Percentiles rank a stretch among this genome's conserved stretches.
These are phyloP conservation scores for Tolypocladium paradoxum DNA, from an alignment of 2,329 filamentous ascomycete species.

Conservation along the genomic window DNA sequence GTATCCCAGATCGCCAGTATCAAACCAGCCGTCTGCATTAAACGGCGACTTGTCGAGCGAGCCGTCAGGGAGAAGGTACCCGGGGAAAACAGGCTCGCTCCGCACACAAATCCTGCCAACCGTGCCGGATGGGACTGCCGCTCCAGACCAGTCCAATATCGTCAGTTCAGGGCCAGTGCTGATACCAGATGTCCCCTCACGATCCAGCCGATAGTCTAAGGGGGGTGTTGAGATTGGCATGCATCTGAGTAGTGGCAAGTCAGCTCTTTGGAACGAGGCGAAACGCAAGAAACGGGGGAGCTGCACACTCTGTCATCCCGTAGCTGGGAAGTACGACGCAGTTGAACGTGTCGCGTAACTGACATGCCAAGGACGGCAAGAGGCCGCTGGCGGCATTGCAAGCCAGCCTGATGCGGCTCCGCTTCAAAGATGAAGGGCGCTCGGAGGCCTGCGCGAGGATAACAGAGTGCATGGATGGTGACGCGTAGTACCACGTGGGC, in stretches of 20 bases:
- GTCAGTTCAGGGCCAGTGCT: constrained; percentile 39
- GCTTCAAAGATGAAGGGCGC: constrained; percentile 26
- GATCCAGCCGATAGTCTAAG: constrained; percentile 38
- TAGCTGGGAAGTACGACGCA: constrained; percentile 44
- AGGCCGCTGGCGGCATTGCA: constrained; percentile 46
- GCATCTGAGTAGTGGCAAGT: constrained; percentile 21
- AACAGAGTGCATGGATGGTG: constrained; percentile 44
- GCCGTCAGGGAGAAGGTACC: constrained; percentile 34
- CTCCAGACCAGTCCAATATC: constrained; percentile 33
- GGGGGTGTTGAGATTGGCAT: constrained; percentile 48
- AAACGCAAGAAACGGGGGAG: not conserved
- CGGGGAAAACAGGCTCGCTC: constrained; percentile 38
- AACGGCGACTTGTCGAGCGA: constrained; percentile 34
- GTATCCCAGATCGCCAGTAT: constrained; percentile 43
- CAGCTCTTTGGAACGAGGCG: not conserved
- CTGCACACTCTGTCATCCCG: constrained; percentile 42
- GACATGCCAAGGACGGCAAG: constrained; percentile 36
- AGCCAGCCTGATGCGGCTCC: constrained; percentile 36
- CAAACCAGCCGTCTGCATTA: constrained; percentile 38
- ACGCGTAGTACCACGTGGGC: constrained; percentile 48
- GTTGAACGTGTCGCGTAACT: constrained; percentile 37
- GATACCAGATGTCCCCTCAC: constrained; percentile 41
- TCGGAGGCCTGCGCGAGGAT: constrained; percentile 35
- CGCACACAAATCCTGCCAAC: constrained; percentile 40
- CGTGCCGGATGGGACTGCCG: constrained; percentile 15